A percentile compares a stretch with the other conserved stretches of the same genome.
phyloP scores from a whole-genome alignment of 2,329 filamentous ascomycete species.

The Penicillium griseofulvum region DNA sequence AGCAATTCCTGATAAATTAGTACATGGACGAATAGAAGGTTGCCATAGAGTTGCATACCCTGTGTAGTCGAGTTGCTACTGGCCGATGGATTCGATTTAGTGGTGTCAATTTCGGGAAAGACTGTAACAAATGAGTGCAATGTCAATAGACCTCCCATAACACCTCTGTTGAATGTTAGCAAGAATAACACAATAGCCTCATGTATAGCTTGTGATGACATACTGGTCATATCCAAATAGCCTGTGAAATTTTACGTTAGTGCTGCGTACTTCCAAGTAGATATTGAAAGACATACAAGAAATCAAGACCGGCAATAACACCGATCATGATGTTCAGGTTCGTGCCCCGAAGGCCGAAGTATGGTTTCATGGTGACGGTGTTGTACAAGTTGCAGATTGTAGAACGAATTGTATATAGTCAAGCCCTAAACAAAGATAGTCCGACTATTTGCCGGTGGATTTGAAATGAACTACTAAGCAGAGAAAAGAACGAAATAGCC shows the following conservation, averaged over 20 bases:
- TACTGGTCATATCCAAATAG: conserved; percentile 64
- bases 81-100: conserved; percentile 23
- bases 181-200: background rate
- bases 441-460: background rate
- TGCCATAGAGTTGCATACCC: conserved; percentile 1
- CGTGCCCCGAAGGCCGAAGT: conserved; percentile 65
- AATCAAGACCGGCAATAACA: conserved; percentile 70
- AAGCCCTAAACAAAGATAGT: background rate
- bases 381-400: background rate
- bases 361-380: conserved; percentile 40
- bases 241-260: conserved; percentile 19
- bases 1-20: conserved; percentile 35
- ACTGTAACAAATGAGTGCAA: conserved; percentile 58
- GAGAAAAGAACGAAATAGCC: conserved; percentile 1
- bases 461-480: background rate
- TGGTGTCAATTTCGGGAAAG: conserved; percentile 56
- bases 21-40: background rate
- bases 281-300: conserved; percentile 47
- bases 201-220: background rate
- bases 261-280: background rate
- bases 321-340: conserved; percentile 67
- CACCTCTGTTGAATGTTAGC: conserved; percentile 46
- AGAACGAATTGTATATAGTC: conserved; percentile 2
- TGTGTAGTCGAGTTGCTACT: conserved; percentile 49
- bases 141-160: conserved; percentile 73